Base-by-base conservation (phyloP, 139 green algal species). In the Chlamydomonas urium region DNA sequence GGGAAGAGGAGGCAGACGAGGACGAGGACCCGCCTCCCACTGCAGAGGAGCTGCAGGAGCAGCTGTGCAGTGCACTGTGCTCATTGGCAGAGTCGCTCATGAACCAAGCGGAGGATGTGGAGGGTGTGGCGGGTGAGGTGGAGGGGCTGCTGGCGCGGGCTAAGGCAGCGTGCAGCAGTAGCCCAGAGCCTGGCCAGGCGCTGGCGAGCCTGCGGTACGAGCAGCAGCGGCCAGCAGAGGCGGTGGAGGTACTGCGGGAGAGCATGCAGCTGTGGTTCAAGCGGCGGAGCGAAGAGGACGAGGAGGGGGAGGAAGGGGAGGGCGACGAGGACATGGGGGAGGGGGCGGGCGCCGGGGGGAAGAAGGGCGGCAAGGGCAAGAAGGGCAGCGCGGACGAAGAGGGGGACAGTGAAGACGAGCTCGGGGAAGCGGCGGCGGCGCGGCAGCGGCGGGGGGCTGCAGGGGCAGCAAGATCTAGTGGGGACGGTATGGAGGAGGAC, bases 181-280 rank as follows among this genome's bases (percentile, higher is more conserved):
- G 79, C 66, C 87, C 89, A n/a, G 89, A 95, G 79, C 91, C 89
- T 24, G 73, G 58, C 6, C 73, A 83, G 69, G 73, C 76, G 23
- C 71, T 90, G 26, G 84, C 85, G 38, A 87, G 75, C 57, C 65
- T 96, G 70, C 75, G 77, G 4, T 73, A 75, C 57, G 53, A 81
- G 61, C 67, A 77, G 67, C 74, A 66, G 1, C 69, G 77, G 29
- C 48, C 77, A 0, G 88, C 92, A 1, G 84, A 92, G 65, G 91
- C 90, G 29, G 74, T 93, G 45, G 58, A 57, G 1, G 26, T 77
- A 50, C 81, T 96, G 38, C 69, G 71, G n/a, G 53, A 85, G 61
- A 91, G 82, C 47, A 88, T 96, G 77, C 47, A 65, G 23, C 71
- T 89, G n/a, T 95, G 90, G 91, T 86, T 83, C 69, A 74, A 76